These are phyloP conservation scores for Lachancea meyersii DNA, from an alignment of 805 yeast species.

Conservation along the genomic window DNA sequence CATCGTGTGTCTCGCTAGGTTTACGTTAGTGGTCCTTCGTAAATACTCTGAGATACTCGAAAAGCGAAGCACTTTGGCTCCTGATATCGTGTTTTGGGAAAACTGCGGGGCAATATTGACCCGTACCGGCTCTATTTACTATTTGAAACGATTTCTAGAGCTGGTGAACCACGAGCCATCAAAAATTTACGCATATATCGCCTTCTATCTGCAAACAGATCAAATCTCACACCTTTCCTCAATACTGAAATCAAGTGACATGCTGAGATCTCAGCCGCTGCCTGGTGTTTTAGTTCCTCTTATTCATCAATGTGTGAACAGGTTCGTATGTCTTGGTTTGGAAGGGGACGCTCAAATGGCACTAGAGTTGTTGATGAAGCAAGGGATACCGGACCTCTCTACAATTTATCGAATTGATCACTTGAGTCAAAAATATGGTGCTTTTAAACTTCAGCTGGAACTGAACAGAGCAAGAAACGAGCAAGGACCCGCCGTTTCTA, in stretches of 20 bases:
- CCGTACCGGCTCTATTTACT: constrained; percentile 16
- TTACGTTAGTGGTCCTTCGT: constrained; percentile 16
- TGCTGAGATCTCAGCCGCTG: not conserved
- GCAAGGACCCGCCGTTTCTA: not conserved
- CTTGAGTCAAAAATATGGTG: constrained; percentile 16
- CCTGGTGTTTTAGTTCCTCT: constrained; percentile 5
- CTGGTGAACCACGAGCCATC: constrained; percentile 5
- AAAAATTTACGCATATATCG: constrained; percentile 11
- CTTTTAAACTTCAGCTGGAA: constrained; percentile 8
- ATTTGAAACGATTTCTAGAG: constrained; percentile 8
- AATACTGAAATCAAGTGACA: constrained; percentile 4
- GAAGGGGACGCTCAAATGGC: constrained; percentile 6
- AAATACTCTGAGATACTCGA: constrained; percentile 10
- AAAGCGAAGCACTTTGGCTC: not conserved
- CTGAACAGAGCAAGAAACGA: not conserved
- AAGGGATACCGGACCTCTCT: not conserved
- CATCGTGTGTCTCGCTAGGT: constrained; percentile 17
- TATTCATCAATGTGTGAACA: constrained; percentile 5
- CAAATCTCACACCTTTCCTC: constrained; percentile 17
- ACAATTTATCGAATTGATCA: constrained; percentile 12
- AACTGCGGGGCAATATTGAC: constrained; percentile 9
- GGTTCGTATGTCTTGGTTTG: constrained; percentile 6
- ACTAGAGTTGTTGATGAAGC: not conserved
- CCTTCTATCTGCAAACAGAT: constrained; percentile 21
- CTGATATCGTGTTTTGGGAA: constrained; percentile 3